A percentile compares a stretch with the other conserved stretches of the same genome.
phyloP scores from a whole-genome alignment of 306 rosid genomes.

The Bauhinia variegata region DNA sequence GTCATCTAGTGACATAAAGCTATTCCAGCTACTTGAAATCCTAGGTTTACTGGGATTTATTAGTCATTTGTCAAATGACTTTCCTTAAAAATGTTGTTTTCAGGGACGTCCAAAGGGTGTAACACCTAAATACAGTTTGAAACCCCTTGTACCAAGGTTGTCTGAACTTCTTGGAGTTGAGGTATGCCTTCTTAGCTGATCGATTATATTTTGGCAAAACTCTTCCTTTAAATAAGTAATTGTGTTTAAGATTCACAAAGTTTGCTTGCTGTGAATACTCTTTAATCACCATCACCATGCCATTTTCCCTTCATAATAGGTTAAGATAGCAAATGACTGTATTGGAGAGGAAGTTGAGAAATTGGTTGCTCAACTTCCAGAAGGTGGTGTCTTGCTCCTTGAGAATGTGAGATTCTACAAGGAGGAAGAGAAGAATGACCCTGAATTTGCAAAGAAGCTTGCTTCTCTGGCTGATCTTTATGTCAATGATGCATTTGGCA shows the following conservation, averaged over 20 bases:
- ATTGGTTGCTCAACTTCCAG: slow-evolving; percentile 70
- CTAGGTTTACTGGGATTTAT: not conserved
- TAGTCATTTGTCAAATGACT: not conserved
- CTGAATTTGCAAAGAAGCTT: slow-evolving; percentile 85
- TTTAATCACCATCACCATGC: slow-evolving; percentile 10
- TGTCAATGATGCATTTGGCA: slow-evolving; percentile 95
- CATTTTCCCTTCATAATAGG: slow-evolving; percentile 45
- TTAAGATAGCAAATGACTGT: slow-evolving; percentile 67
- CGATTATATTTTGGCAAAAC: too few relatives aligned
- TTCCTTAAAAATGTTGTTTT: slow-evolving; percentile 30
- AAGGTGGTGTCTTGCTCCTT: slow-evolving; percentile 93
- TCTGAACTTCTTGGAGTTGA: slow-evolving; percentile 81
- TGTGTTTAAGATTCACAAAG: not conserved
- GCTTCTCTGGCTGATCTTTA: slow-evolving; percentile 94
- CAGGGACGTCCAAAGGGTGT: slow-evolving; percentile 99
- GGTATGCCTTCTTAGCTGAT: slow-evolving; percentile 42
- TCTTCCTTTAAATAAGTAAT: too few relatives aligned
- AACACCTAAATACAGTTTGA: slow-evolving; percentile 90
- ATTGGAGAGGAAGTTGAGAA: slow-evolving; percentile 87
- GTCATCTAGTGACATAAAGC: not conserved
- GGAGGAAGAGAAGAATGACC: slow-evolving; percentile 98
- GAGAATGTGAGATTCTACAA: slow-evolving; percentile 92
- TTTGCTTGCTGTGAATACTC: slow-evolving; percentile 1
- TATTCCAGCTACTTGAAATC: not conserved
- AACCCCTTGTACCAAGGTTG: slow-evolving; percentile 86